Evolutionary conservation across 1,139 yeast species (phyloP), one percentile per base, ranked within the genome.

Genomic region (Yamadazyma membranifaciens): DNA sequence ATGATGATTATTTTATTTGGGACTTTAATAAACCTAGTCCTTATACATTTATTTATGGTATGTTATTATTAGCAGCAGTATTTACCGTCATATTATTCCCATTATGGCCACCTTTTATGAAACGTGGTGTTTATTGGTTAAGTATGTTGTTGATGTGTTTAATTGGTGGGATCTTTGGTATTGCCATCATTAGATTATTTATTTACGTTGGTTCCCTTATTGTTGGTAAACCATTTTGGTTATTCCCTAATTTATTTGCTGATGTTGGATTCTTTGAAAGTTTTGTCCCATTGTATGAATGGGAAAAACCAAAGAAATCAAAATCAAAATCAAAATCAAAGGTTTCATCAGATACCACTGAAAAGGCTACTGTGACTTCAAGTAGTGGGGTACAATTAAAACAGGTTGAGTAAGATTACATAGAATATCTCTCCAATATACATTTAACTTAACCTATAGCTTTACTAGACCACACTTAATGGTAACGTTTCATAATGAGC

Each of bases 251-350:
- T 60, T 72, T 92, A 59, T 92, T 91, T 65, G 98, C 84, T 46
- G 99, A 92, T 59, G 91, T 95, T 53, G 96, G 98, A 20, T 87
- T 94, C 49, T 60, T 92, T 49, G 98, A 91, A 47, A 85, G 96
- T 70, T 92, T 94, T 70, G 75, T 76, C 50, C 99, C 99, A 2
- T 52, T 84, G 6, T 92, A 87, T 60, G 95, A 81, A 6, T 92
- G 95, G 91, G 89, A 88, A 54, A 87, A 75, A 41, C 68, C 73
- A 13, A 65, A 67, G 53, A 58, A 57, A 49, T 50, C 53, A 42
- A 48, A 52, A 44, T 56, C 56, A 49, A 56, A 51, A 16, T 39
- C 26, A 13, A 31, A 46, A 10, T 9, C 36, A 20, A 14, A 14
- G n/a, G n/a, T n/a, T n/a, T n/a, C n/a, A n/a, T n/a, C n/a, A n/a